phyloP scores from a whole-genome alignment of 257 asterid species.

The Jasminum sambac region DNA sequence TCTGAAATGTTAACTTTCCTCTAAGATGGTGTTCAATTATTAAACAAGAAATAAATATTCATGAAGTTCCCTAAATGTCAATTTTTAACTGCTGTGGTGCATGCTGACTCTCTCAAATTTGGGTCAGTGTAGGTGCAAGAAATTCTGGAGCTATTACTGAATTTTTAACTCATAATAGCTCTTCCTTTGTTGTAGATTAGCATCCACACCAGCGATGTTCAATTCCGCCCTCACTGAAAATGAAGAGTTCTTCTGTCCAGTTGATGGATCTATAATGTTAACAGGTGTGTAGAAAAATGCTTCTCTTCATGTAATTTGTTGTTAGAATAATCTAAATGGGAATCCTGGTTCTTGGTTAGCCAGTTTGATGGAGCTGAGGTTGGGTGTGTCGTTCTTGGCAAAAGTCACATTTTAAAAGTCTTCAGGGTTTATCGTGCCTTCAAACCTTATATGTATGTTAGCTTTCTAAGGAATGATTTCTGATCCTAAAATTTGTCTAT shows the following conservation, averaged over 20 bases:
- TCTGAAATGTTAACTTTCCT: background rate
- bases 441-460: slow-evolving; percentile 4
- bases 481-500: slow-evolving; percentile 33
- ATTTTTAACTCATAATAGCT: slow-evolving; percentile 9
- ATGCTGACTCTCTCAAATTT: slow-evolving; percentile 10
- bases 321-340: slow-evolving; percentile 5
- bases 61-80: slow-evolving; percentile 16
- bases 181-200: slow-evolving; percentile 56
- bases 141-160: slow-evolving; percentile 2
- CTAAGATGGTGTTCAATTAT: slow-evolving; percentile 3
- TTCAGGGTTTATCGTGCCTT: background rate
- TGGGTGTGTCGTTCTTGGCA: slow-evolving; percentile 12
- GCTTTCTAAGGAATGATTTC: slow-evolving; percentile 10
- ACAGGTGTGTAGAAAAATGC: slow-evolving; percentile 54
- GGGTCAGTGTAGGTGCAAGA: slow-evolving; percentile 1
- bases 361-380: background rate
- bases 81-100: background rate
- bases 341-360: slow-evolving; percentile 6
- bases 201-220: slow-evolving; percentile 99
- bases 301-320: slow-evolving; percentile 11
- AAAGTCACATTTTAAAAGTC: background rate
- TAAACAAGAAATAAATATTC: background rate
- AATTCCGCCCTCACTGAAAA: slow-evolving; percentile 74
- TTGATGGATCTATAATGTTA: slow-evolving; percentile 94
- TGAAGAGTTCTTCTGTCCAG: slow-evolving; percentile 76